Percentiles rank a stretch among this genome's conserved stretches.
These are phyloP conservation scores for Coemansia sp. DNA, from an alignment of 192 early-diverging fungal species.

Conservation along the genomic window DNA sequence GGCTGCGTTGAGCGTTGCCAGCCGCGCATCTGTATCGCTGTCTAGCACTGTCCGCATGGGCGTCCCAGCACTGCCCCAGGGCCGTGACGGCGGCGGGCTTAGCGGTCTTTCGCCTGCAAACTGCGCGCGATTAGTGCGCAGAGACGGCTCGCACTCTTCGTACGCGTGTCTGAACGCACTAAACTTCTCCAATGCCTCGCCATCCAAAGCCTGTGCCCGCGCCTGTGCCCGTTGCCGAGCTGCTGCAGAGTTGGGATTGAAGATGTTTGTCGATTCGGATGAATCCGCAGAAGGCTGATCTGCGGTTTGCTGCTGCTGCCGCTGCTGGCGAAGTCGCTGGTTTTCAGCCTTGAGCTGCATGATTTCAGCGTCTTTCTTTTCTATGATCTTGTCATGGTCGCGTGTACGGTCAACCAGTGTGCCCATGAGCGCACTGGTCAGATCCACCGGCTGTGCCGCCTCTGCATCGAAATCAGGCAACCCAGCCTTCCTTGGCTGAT, in stretches of 20 bases:
- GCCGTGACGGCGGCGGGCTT: constrained; percentile 37
- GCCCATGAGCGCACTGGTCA: constrained; percentile 19
- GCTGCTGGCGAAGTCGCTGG: constrained; percentile 19
- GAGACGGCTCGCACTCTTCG: constrained; percentile 46
- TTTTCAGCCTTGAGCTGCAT: constrained; percentile 22
- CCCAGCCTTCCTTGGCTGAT: neutral
- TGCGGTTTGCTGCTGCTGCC: neutral
- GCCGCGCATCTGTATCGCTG: constrained; percentile 25
- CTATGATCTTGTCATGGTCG: constrained; percentile 18
- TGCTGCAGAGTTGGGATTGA: constrained; percentile 17
- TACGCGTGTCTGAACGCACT: constrained; percentile 45
- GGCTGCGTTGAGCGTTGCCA: constrained; percentile 22
- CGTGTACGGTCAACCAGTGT: constrained; percentile 24
- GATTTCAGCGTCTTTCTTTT: constrained; percentile 18
- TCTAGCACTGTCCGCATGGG: constrained; percentile 27
- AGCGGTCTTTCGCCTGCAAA: constrained; percentile 47
- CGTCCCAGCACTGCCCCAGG: constrained; percentile 24
- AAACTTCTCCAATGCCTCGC: constrained; percentile 39
- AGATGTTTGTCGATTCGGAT: constrained; percentile 15
- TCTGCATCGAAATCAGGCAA: neutral
- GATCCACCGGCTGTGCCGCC: constrained; percentile 5
- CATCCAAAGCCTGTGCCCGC: constrained; percentile 18
- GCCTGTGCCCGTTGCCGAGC: constrained; percentile 24
- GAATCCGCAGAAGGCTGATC: neutral
- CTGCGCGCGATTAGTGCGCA: constrained; percentile 37